A percentile compares a stretch with the other conserved stretches of the same genome.
These are phyloP conservation scores for Penicillium sp. DNA, from an alignment of 2,329 filamentous ascomycete genomes.

Conservation along the genomic window DNA sequence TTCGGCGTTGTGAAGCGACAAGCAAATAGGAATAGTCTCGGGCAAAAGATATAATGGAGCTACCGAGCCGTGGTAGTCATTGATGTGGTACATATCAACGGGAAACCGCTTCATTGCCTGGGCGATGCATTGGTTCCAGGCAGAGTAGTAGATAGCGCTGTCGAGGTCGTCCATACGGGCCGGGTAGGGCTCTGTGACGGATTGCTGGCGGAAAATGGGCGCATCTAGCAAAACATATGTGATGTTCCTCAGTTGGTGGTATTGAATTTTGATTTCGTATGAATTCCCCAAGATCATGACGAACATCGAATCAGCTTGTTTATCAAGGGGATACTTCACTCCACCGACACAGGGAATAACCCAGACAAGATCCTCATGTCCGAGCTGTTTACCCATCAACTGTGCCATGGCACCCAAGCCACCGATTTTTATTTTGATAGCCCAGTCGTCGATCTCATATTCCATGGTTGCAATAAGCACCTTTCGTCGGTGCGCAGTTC, in stretches of 20 bases:
- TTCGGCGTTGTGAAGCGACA: slow-evolving; percentile 68
- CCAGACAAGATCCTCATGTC: slow-evolving; percentile 66
- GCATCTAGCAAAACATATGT: slow-evolving; percentile 68
- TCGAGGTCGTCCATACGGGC: slow-evolving; percentile 69
- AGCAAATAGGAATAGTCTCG: slow-evolving; percentile 59
- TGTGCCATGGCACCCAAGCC: slow-evolving; percentile 70
- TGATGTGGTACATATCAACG: slow-evolving; percentile 65
- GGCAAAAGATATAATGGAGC: slow-evolving; percentile 66
- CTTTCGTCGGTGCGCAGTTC: slow-evolving; percentile 48
- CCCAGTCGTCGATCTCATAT: slow-evolving; percentile 70
- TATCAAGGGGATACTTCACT: slow-evolving; percentile 62
- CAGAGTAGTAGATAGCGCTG: slow-evolving; percentile 67
- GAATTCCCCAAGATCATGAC: slow-evolving; percentile 61
- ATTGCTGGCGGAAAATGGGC: slow-evolving; percentile 65
- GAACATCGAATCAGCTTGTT: slow-evolving; percentile 60
- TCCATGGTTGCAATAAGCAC: slow-evolving; percentile 70
- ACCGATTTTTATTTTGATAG: slow-evolving; percentile 70
- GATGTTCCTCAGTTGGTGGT: slow-evolving; percentile 64
- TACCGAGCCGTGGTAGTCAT: slow-evolving; percentile 64
- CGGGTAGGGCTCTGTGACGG: slow-evolving; percentile 63
- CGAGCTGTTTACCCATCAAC: slow-evolving; percentile 65
- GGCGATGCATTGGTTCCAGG: slow-evolving; percentile 70
- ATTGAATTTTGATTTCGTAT: slow-evolving; percentile 64
- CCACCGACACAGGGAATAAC: slow-evolving; percentile 64
- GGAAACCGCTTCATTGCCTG: slow-evolving; percentile 63